Percentiles rank a stretch among this genome's conserved stretches.
phyloP scores from a whole-genome alignment of 768 basidiomycete genomes.

The Suillus alpinus region DNA sequence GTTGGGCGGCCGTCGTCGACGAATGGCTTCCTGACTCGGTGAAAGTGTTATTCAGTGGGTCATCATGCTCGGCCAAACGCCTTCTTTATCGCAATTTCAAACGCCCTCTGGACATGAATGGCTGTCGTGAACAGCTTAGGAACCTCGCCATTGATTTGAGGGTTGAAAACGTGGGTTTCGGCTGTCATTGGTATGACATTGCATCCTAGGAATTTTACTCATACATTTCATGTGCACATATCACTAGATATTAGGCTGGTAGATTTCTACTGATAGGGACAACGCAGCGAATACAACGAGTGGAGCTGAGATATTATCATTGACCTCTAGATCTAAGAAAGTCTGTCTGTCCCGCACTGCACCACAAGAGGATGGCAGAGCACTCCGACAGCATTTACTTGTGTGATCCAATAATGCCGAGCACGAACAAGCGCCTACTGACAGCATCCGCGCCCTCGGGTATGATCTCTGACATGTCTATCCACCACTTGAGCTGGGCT shows the following conservation, averaged over 20 bases:
- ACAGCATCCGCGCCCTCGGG: slow-evolving; percentile 36
- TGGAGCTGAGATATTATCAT: slow-evolving; percentile 1
- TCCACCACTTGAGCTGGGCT: slow-evolving; percentile 61
- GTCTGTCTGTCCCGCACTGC: background rate
- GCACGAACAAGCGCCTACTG: slow-evolving; percentile 49
- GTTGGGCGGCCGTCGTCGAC: background rate
- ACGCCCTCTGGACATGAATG: background rate
- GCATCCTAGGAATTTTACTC: no score
- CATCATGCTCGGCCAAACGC: background rate
- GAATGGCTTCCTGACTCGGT: slow-evolving; percentile 15
- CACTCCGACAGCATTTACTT: slow-evolving; percentile 10
- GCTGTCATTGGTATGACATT: background rate
- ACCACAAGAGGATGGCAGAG: background rate
- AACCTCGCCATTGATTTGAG: background rate
- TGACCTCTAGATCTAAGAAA: slow-evolving; percentile 1
- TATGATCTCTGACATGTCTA: slow-evolving; percentile 43
- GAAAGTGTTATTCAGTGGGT: background rate
- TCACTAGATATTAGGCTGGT: background rate
- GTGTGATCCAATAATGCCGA: slow-evolving; percentile 37
- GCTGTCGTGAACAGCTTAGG: background rate
- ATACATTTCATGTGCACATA: background rate
- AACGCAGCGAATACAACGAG: background rate
- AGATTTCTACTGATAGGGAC: background rate
- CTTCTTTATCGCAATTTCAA: background rate
- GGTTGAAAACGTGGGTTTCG: background rate